Evolutionary conservation across 108 stramenopile genomes (phyloP).

Genomic region (Skeletonema grethae): DNA sequence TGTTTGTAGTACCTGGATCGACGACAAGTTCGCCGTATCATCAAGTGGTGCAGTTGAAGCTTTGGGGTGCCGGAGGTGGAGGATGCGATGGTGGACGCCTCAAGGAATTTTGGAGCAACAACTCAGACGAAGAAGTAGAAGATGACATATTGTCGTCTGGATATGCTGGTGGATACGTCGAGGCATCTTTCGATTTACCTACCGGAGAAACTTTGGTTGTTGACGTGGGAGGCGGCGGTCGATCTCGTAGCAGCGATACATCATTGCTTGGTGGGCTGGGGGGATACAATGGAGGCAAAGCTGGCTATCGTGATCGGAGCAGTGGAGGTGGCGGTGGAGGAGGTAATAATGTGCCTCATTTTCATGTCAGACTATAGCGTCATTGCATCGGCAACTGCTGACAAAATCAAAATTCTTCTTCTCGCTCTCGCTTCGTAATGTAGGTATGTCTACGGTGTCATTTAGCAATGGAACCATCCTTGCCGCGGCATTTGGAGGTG

Average conservation of each 20-base stretch:
- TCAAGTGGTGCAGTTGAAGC: constrained; percentile 6
- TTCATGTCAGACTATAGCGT: no score
- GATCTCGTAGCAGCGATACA: not conserved
- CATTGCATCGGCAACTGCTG: no score
- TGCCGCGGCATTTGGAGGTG: constrained; percentile 5
- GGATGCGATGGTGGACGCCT: constrained; percentile 30
- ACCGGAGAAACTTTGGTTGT: constrained; percentile 13
- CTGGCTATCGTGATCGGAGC: not conserved
- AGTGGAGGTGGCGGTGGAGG: constrained; percentile 38
- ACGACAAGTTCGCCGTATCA: constrained; percentile 3
- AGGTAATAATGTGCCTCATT: no score
- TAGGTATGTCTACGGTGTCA: not conserved
- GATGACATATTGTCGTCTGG: not conserved
- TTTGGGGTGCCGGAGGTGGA: constrained; percentile 32
- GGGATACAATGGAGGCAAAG: constrained; percentile 11
- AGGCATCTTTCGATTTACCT: constrained; percentile 24
- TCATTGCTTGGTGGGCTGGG: constrained; percentile 17
- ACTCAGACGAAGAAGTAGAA: not conserved
- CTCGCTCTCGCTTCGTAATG: no score
- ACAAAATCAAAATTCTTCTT: no score
- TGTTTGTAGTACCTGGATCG: constrained; percentile 10
- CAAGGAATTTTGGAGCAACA: not conserved
- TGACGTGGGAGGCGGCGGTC: constrained; percentile 15
- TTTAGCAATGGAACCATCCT: constrained; percentile 5
- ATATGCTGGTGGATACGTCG: constrained; percentile 10